phyloP scores from a whole-genome alignment of 495 filamentous ascomycete genomes.

The Talaromyces proteolyticus region DNA sequence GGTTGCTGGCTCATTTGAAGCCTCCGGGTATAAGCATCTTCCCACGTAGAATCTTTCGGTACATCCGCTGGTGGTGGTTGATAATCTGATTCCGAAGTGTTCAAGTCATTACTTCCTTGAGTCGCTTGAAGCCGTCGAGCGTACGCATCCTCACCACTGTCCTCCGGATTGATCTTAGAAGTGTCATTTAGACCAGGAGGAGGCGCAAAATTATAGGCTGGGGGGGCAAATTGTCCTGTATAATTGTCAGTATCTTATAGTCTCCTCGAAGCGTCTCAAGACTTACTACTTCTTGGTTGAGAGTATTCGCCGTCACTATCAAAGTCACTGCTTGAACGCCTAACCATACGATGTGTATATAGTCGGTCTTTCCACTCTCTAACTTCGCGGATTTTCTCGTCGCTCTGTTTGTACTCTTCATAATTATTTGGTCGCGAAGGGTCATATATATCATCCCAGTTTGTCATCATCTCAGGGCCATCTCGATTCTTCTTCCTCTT shows the following conservation, averaged over 20 bases:
- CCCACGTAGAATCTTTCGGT: constrained; percentile 55
- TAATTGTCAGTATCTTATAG: background rate
- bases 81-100: constrained; percentile 28
- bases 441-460: constrained; percentile 95
- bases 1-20: constrained; percentile 39
- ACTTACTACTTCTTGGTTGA: constrained; percentile 46
- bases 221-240: constrained; percentile 67
- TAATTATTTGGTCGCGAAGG: constrained; percentile 78
- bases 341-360: constrained; percentile 65
- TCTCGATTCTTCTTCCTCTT: constrained; percentile 80
- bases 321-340: constrained; percentile 44
- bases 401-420: constrained; percentile 79
- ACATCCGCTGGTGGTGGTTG: constrained; percentile 26
- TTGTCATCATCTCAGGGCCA: constrained; percentile 51
- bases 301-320: constrained; percentile 55
- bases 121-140: constrained; percentile 52
- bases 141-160: constrained; percentile 67
- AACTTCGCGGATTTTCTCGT: constrained; percentile 74
- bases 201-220: constrained; percentile 65
- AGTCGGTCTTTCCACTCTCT: constrained; percentile 84
- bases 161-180: constrained; percentile 19
- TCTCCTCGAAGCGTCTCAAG: constrained; percentile 3
- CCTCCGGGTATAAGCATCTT: constrained; percentile 66
- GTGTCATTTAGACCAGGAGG: constrained; percentile 48
- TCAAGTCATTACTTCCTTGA: constrained; percentile 7